These are phyloP conservation scores for Alnus rubra DNA, from an alignment of 306 rosid genomes.

Conservation along the genomic window DNA sequence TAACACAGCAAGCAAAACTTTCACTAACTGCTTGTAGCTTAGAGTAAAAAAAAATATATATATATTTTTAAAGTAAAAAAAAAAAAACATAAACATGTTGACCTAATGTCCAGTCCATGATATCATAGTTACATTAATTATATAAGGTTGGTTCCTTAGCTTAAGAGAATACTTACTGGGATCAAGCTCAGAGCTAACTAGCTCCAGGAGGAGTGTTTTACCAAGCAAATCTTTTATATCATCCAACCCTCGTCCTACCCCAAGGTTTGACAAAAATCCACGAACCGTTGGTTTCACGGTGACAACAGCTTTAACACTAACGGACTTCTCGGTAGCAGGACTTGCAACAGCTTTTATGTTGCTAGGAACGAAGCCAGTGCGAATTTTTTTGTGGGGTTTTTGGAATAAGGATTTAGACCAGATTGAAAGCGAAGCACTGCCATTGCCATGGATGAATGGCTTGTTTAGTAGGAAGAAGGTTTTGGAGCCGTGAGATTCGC, in stretches of 20 bases:
- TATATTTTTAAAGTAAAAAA: too few species aligned
- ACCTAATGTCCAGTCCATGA: too few species aligned
- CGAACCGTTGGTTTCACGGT: conserved; percentile 30
- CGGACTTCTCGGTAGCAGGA: not conserved
- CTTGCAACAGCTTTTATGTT: conserved; percentile 16
- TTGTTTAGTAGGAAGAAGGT: conserved; percentile 21
- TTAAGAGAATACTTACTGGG: conserved; percentile 35
- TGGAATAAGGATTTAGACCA: not conserved
- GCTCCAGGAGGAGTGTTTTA: conserved; percentile 61
- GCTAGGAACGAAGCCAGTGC: not conserved
- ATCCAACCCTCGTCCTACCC: conserved; percentile 50
- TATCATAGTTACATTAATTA: too few species aligned
- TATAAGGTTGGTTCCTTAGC: not conserved
- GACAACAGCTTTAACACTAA: conserved; percentile 32
- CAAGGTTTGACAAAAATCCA: conserved; percentile 49
- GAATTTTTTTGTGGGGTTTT: conserved; percentile 10
- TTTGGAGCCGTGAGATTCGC: conserved; percentile 16
- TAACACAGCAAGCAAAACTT: too few species aligned
- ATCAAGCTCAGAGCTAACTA: conserved; percentile 45
- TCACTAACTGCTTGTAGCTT: too few species aligned
- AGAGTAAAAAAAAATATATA: too few species aligned
- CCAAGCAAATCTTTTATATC: conserved; percentile 66
- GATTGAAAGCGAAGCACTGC: conserved; percentile 14
- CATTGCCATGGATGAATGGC: not conserved
- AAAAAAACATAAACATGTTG: too few species aligned